Evolutionary conservation across 768 basidiomycete species (phyloP), one percentile per base, ranked within the genome.

Genomic region (Epithele typhae): DNA sequence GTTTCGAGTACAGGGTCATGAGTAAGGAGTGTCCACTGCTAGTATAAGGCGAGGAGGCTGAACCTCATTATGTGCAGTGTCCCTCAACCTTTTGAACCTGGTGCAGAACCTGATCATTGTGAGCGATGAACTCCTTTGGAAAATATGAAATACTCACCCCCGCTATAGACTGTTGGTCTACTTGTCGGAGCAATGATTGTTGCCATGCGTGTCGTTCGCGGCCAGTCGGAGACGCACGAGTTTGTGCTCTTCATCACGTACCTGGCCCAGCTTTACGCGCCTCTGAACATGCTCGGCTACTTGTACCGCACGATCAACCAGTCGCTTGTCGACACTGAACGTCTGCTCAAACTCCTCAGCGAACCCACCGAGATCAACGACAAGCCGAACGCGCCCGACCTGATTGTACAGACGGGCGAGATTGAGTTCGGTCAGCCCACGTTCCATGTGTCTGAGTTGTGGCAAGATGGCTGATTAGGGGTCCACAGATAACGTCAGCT

Each of bases 281-380:
- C 89, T 5, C 73, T 93, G 32, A 84, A 83, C 58, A 83, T 82
- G 59, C 78, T 91, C 38, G 88, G 85, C 15, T 84, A 78, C 55
- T 80, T 88, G 37, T 92, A 92, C 61, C 81, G 87, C 19, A 78
- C 81, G 6, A 73, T 87, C 54, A 82, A 87, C 64, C 78, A 85
- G 60, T 78, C 85, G 34, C 67, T 90, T 45, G 80, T 89, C 17
- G 89, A 92, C 60, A 85, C 89, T 6, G 92, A 95, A 64, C 85
- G 82, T 59, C 73, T 97, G 36, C 72, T 96, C 46, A 77, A 84
- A 45, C 72, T 93, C 15, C 74, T 98, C 6, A 79, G 81, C 49
- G 87, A 94, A 59, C 82, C 87, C 1, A 84, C 79, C 0, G 93
- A 94, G 49, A 79, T 97, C 51, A 80, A 84, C 53, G 91, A 95